Base-by-base conservation (phyloP, 768 basidiomycete species). In the Megacollybia marginata region DNA sequence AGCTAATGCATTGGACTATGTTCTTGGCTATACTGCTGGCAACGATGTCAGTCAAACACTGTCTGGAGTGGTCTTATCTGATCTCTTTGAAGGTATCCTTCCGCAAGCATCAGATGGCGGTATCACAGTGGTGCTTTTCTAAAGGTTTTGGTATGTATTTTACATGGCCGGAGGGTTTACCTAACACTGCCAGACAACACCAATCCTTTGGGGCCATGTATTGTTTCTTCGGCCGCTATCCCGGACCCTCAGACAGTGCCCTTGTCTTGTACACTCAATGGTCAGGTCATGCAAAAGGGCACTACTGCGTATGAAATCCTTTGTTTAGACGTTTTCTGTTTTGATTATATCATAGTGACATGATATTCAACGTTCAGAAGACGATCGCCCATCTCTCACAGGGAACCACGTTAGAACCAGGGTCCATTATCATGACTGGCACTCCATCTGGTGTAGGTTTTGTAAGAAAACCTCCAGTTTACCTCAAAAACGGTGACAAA, bases 81-180 rank as follows among this genome's bases (percentile, higher is more conserved):
- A 13, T 35, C 8, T 23, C 12, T 15, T 18, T 48, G 35, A 15
- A 85, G 83, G 75, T 88, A 2, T 91, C 89, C 5, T 91, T 92
- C 77, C 79, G 92, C 38, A 81, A 83, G 54, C 83, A 85, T 57
- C 92, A 93, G 62, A 69, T 87, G 66, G 79, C 80, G 4, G 82
- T 84, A 9, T 83, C 85, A 1, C 92, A 94, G 57, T 94, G 92
- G 91, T 72, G 78, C 31, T 92, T 90, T 65, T 90, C 88, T 23
- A 94, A 94, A 65, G 75, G 84, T 38, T 94, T 91, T 56, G 91
- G 89, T 85, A 50, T 20, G 75, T 40, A 7, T 40, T 40, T 8
- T 8, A 7, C 19, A 7, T 7, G 19, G 15, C 19, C 8, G 19
- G 15, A 40, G 23, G 38, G 8, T 40, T 15, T 40, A 8, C 38